Evolutionary conservation across 805 yeast genomes (phyloP).

Genomic region (Monosporozyma aquatica): DNA sequence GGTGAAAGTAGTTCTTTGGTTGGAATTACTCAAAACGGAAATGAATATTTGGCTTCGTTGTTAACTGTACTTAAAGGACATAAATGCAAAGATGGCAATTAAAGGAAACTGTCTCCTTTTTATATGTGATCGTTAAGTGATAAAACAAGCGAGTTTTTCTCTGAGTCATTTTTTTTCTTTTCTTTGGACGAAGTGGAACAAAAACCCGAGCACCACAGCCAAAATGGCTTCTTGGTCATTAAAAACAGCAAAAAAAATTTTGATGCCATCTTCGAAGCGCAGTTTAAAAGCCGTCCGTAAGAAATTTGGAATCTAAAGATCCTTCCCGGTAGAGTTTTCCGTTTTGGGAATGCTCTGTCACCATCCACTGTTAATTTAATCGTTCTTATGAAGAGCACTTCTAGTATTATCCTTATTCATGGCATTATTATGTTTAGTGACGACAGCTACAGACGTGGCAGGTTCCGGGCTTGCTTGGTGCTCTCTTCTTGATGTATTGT

Average conservation of each 20-base stretch:
- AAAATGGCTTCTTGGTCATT: too few species aligned
- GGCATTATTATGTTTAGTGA: too few species aligned
- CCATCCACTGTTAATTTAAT: too few species aligned
- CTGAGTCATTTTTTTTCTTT: conserved; percentile 3
- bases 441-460: too few species aligned
- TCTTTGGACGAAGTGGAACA: neutral
- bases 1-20: neutral
- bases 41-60: conserved; percentile 16
- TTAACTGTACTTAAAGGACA: conserved; percentile 27
- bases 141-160: conserved; percentile 11
- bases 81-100: neutral
- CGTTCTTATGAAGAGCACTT: too few species aligned
- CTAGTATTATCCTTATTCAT: too few species aligned
- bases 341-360: too few species aligned
- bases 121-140: conserved; percentile 13
- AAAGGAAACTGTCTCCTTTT: conserved; percentile 3
- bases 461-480: too few species aligned
- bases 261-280: neutral
- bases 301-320: too few species aligned
- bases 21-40: neutral
- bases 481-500: too few species aligned
- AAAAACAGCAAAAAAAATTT: too few species aligned
- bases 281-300: neutral
- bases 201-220: neutral
- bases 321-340: too few species aligned